phyloP scores from a whole-genome alignment of 2,329 filamentous ascomycete genomes.

The Colletotrichum lupini region DNA sequence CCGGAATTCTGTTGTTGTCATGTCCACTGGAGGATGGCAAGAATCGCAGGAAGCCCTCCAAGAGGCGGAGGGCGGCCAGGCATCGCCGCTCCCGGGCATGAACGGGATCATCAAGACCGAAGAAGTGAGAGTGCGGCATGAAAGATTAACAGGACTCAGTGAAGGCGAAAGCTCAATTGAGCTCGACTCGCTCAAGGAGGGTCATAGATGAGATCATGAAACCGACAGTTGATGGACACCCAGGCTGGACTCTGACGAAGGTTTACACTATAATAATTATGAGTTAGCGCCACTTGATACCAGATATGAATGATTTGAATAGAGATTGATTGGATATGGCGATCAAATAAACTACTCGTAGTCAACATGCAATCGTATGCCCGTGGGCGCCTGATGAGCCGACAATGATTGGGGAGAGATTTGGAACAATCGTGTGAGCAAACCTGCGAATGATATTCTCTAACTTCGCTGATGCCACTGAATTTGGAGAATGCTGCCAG shows the following conservation, averaged over 20 bases:
- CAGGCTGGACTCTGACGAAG: not conserved
- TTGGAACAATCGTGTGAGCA: not conserved
- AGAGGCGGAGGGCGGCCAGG: constrained; percentile 33
- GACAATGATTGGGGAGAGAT: too few relatives aligned
- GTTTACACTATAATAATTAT: not conserved
- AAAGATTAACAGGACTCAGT: constrained; percentile 17
- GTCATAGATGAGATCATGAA: not conserved
- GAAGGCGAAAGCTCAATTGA: constrained; percentile 33
- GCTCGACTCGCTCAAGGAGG: constrained; percentile 8
- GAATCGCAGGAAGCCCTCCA: constrained; percentile 47
- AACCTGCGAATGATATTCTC: too few relatives aligned
- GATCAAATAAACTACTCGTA: too few relatives aligned
- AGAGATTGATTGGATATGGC: not conserved
- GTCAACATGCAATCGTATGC: too few relatives aligned
- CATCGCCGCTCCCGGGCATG: not conserved
- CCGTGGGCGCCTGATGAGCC: too few relatives aligned
- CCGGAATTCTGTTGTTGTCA: constrained; percentile 45
- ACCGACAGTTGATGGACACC: not conserved
- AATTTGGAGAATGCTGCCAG: not conserved
- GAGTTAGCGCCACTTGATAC: not conserved
- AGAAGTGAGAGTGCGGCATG: constrained; percentile 42
- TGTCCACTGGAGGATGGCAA: constrained; percentile 45
- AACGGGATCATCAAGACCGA: constrained; percentile 45
- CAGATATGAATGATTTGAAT: not conserved
- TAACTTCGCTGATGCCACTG: not conserved